Base-by-base conservation (phyloP, 495 filamentous ascomycete species). In the Xylaria sp. region DNA sequence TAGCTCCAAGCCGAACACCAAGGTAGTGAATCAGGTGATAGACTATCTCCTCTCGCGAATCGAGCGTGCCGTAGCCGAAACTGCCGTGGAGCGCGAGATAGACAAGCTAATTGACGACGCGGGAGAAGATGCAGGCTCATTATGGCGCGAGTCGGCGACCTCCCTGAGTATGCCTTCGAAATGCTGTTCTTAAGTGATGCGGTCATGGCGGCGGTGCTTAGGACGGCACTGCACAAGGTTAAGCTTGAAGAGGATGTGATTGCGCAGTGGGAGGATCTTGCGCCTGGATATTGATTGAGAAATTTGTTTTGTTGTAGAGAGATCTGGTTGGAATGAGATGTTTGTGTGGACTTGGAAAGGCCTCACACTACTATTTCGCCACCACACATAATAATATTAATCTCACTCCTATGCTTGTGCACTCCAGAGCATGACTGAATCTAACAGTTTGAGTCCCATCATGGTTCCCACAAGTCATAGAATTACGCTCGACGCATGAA, bases 241-340 rank as follows among this genome's bases (percentile, higher is more conserved):
- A 29, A 66, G 65, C 15, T 57, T 12, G 37, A 37, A 4, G 3
- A 67, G 35, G 35, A 57, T 21, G 65, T 35, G 1, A 8, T 40
- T n/a, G 37, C 24, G 1, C 17, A 67, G 65, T 67, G 50, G 35
- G 65, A 67, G 52, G 65, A 67, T 44, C n/a, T 67, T n/a, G 50
- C 46, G 46, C 46, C 63, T n/a, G 12, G 65, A 19, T 41, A 31
- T 11, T 31, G 46, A 65, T 37, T 37, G 3, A 37, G 35, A n/a
- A n/a, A 3, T 37, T 37, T 37, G 26, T 14, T 31, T 59, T 59
- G 33, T 17, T 37, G 44, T 48, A 48, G 44, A 7, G 19, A 5
- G 6, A 7, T 48, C 19, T 48, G 17, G 19, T 21, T n/a, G 14
- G 44, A 21, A n/a, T 48, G 44, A 48, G 44, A 7, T 8, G 44